Base-by-base conservation (phyloP, 1,139 yeast genomes). In the Candida glucosophila region DNA sequence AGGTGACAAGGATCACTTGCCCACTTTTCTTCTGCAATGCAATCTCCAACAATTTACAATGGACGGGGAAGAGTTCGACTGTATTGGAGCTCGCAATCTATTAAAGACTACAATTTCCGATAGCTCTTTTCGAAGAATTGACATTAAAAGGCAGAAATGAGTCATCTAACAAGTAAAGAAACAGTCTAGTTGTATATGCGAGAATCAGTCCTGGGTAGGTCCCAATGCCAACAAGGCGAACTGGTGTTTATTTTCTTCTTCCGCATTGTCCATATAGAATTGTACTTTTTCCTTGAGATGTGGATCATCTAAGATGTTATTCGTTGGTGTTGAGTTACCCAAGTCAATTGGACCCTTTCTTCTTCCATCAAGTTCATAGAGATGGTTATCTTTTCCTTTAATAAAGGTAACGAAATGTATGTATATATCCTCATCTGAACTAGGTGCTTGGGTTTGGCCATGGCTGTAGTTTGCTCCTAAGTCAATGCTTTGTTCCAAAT, bases 321-420 rank as follows among this genome's bases (percentile, higher is more conserved):
- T 47, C 2, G 22, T 23, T 8, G 15, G 10, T 22, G 35, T 35
- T 3, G 66, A 44, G 9, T 39, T 40, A 0, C 92, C 88, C 30
- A 81, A 56, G 33, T 70, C 75, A 23, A 77, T 59, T 1, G 95
- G 88, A 0, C 95, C 94, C 22, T 55, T 57, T 37, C 95, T 66
- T 37, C 97, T 65, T 1, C 98, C 98, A 47, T 90, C 98, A 25
- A 90, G 63, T 49, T 90, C 97, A 40, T 73, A 81, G 16, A 88
- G 48, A 33, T 69, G 72, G n/a, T 70, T 67, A 36, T 70, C 67
- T 13, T 53, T 53, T 7, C 73, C 70, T 40, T 68, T 74, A 5
- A 85, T 66, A 43, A 80, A 78, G 6, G 90, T 67, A 17, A 90
- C 76, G 45, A 83, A 90, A 51, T 90, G 98, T 31, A 80, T 60